These are phyloP conservation scores for Podospora anserina DNA, from an alignment of 495 filamentous ascomycete genomes.

Conservation along the genomic window DNA sequence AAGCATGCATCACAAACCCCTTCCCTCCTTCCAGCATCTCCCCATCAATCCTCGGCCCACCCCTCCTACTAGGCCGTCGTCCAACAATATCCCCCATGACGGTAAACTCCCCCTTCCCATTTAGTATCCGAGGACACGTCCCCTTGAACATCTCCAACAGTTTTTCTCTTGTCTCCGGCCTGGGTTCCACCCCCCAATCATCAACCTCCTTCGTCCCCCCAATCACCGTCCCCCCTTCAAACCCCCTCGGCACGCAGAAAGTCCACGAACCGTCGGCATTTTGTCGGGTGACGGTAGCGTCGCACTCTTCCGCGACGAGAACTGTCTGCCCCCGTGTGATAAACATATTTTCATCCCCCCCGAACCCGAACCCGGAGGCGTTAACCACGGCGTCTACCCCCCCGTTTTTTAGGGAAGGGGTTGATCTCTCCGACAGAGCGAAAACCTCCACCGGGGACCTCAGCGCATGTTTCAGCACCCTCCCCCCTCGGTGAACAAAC, in stretches of 20 bases:
- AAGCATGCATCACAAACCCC: slow-evolving; percentile 55
- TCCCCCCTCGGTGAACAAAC: slow-evolving; percentile 52
- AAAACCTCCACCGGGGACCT: slow-evolving; percentile 49
- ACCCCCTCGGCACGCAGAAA: slow-evolving; percentile 58
- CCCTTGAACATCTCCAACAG: slow-evolving; percentile 43
- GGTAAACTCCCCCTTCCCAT: slow-evolving; percentile 25
- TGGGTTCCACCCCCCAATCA: slow-evolving; percentile 53
- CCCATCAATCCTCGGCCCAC: slow-evolving; percentile 45
- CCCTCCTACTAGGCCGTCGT: slow-evolving; percentile 42
- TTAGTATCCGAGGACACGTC: slow-evolving; percentile 41
- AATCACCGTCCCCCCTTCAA: slow-evolving; percentile 59
- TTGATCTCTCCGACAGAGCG: slow-evolving; percentile 7
- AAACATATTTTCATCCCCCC: slow-evolving; percentile 53
- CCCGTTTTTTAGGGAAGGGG: not conserved
- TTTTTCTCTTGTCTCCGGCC: slow-evolving; percentile 42
- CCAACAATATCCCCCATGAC: slow-evolving; percentile 47
- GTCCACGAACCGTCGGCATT: slow-evolving; percentile 58
- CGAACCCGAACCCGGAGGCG: slow-evolving; percentile 56
- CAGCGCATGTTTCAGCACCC: slow-evolving; percentile 42
- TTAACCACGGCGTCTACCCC: slow-evolving; percentile 54
- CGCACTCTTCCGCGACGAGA: slow-evolving; percentile 42
- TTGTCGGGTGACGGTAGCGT: slow-evolving; percentile 56
- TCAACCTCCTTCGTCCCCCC: slow-evolving; percentile 61
- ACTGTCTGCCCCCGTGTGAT: slow-evolving; percentile 53
- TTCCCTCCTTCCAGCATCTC: slow-evolving; percentile 25